phyloP scores from a whole-genome alignment of 371 early-diverging fungal genomes.

The Mucor saturninus region DNA sequence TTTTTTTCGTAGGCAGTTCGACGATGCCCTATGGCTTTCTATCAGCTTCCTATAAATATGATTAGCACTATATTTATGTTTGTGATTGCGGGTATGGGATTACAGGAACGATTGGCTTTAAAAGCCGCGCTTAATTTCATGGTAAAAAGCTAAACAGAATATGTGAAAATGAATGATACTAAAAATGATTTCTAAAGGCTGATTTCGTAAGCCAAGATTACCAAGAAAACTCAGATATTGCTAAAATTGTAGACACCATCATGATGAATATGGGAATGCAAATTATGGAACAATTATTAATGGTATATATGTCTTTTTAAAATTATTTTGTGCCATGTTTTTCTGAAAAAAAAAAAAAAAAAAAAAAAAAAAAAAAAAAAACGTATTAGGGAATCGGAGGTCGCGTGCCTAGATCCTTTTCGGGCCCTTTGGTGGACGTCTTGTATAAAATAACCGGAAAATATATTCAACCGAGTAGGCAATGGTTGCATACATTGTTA shows the following conservation, averaged over 20 bases:
- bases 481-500: conserved; percentile 63
- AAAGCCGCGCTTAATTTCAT: conserved; percentile 64
- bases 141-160: conserved; percentile 33
- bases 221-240: conserved; percentile 43
- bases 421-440: conserved; percentile 64
- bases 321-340: too few relatives aligned
- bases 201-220: conserved; percentile 59
- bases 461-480: conserved; percentile 54
- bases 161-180: neutral
- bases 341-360: conserved; percentile 14
- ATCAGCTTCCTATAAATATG: conserved; percentile 54
- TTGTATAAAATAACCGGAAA: conserved; percentile 65
- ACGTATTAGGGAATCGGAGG: conserved; percentile 70
- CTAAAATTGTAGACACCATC: conserved; percentile 46
- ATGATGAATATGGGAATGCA: conserved; percentile 56
- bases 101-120: conserved; percentile 67
- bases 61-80: conserved; percentile 56
- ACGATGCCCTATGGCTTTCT: conserved; percentile 62
- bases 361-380: neutral
- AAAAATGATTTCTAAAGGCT: conserved; percentile 33
- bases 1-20: conserved; percentile 44
- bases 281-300: conserved; percentile 59
- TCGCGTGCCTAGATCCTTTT: conserved; percentile 71
- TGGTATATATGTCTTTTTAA: conserved; percentile 26
- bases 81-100: conserved; percentile 59